Conservation (phyloP, 164 flowering plant genomes). For the Aristolochia fimbriata region DNA sequence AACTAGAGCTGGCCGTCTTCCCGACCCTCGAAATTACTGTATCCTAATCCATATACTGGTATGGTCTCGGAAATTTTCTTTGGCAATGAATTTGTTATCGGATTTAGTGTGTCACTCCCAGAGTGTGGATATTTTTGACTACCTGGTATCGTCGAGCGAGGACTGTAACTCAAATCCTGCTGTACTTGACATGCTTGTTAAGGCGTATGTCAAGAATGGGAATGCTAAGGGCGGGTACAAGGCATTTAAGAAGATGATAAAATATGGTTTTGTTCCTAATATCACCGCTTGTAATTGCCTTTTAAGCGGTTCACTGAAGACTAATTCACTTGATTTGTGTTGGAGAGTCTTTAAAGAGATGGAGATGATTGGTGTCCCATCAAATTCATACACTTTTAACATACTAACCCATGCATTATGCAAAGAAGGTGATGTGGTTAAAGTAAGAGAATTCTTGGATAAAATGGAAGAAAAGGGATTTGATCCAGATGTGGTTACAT, state of each 20-base stretch:
- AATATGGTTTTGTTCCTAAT: slow-evolving; percentile 47
- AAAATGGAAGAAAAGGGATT: slow-evolving; percentile 92
- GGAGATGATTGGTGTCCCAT: slow-evolving; percentile 45
- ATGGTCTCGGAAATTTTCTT: slow-evolving; percentile 42
- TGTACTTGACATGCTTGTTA: slow-evolving; percentile 75
- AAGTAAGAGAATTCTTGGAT: slow-evolving; percentile 69
- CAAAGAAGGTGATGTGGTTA: slow-evolving; percentile 43
- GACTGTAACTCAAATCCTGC: slow-evolving; percentile 70
- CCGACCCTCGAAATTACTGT: slow-evolving; percentile 42
- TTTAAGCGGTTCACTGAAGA: slow-evolving; percentile 52
- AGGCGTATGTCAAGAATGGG: slow-evolving; percentile 57
- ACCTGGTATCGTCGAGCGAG: slow-evolving; percentile 30
- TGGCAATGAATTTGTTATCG: slow-evolving; percentile 43
- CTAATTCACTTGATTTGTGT: slow-evolving; percentile 31
- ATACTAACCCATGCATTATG: slow-evolving; percentile 71
- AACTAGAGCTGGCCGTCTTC: slow-evolving; percentile 36
- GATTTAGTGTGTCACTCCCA: slow-evolving; percentile 32
- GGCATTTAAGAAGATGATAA: slow-evolving; percentile 38
- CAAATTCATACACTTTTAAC: slow-evolving; percentile 68
- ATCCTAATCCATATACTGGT: slow-evolving; percentile 56
- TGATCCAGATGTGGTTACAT: slow-evolving; percentile 82
- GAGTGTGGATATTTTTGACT: slow-evolving; percentile 25
- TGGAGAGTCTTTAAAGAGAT: slow-evolving; percentile 66
- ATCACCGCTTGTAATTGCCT: slow-evolving; percentile 56
- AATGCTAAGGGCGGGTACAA: slow-evolving; percentile 39